Evolutionary conservation across 2,329 filamentous ascomycete species (phyloP), one percentile per base, ranked within the genome.

Genomic region (Graphilbum ipis-grandicollis): DNA sequence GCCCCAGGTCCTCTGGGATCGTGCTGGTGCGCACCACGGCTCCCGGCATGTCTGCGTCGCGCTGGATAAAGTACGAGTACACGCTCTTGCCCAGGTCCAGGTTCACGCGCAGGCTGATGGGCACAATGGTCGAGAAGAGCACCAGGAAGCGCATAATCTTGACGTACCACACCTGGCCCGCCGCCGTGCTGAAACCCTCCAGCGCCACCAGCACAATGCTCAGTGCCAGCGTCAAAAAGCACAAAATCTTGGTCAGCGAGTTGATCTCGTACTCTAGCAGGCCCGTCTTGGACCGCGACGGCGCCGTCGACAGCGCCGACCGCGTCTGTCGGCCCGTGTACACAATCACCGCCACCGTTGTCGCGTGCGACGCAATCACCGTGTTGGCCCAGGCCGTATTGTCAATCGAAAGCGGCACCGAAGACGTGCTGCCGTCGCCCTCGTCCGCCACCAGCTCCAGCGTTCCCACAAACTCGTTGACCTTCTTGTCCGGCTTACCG

Each of bases 381-480:
- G 90, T 98, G 52, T 96, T 98, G 15, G 88, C 88, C 90, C 92
- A 98, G 9, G 92, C 90, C 8, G 90, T 96, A 51, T 98, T 94
- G 56, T 98, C 90, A 43, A 98, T 94, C 2, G 74, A 83, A 28
- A 98, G 63, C 2, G 86, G 75, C 3, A 77, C 71, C n/a, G 51
- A 45, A 13, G 34, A 37, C 31, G 31, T 37, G 5, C 29, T 8
- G 5, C 28, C 21, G 21, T 10, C 21, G 21, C 21, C n/a, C 21
- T 56, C 52, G 19, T 54, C 25, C 19, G 17, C 67, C 17, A 75
- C 54, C 12, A 94, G 62, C 52, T 92, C 79, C 10, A 96, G 63
- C 1, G 80, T 92, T n/a, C 90, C 90, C 28, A 84, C 62, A 50
- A 98, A 98, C 35, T 93, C 84, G 51, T 96, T 94, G 39, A 98